phyloP scores from a whole-genome alignment of 2,329 filamentous ascomycete species.

The Fusarium staphyleae region DNA sequence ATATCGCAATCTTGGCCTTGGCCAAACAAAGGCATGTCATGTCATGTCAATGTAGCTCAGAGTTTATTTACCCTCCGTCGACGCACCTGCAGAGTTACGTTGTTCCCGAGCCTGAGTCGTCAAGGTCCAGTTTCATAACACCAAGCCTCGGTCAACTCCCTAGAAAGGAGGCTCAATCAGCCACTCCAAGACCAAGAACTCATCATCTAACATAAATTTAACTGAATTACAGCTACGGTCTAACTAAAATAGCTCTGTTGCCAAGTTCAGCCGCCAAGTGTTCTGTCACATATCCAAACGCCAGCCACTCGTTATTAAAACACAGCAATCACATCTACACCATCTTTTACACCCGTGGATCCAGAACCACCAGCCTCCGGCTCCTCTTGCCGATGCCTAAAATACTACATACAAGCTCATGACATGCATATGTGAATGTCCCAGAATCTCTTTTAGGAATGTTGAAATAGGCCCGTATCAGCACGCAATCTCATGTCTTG shows the following conservation, averaged over 20 bases:
- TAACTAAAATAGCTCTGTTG: constrained; percentile 3
- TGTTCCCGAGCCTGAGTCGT: constrained; percentile 12
- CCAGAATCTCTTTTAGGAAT: constrained; percentile 1
- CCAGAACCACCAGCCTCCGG: constrained; percentile 9
- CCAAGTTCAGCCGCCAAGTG: constrained; percentile 2
- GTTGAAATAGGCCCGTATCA: constrained; percentile 1
- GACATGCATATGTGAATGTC: constrained; percentile 8
- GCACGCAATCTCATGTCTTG: not conserved
- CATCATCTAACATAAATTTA: constrained; percentile 14
- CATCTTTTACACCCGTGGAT: constrained; percentile 3
- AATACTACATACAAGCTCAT: not conserved
- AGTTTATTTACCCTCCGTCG: constrained; percentile 21
- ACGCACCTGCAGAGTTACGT: constrained; percentile 24
- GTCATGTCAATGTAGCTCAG: constrained; percentile 10
- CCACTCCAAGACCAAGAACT: constrained; percentile 10
- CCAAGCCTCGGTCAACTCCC: constrained; percentile 26
- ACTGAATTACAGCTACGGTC: not conserved
- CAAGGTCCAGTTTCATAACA: not conserved
- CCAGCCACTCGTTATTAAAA: not conserved
- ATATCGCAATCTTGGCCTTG: constrained; percentile 24
- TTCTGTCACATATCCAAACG: no score
- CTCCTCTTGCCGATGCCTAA: constrained; percentile 10
- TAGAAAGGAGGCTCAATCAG: constrained; percentile 1
- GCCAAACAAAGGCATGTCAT: constrained; percentile 2
- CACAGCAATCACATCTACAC: constrained; percentile 15